Percentiles rank a stretch among this genome's conserved stretches.
Conservation (phyloP, 2,329 filamentous ascomycete genomes). For the Fusarium azukiicola region DNA sequence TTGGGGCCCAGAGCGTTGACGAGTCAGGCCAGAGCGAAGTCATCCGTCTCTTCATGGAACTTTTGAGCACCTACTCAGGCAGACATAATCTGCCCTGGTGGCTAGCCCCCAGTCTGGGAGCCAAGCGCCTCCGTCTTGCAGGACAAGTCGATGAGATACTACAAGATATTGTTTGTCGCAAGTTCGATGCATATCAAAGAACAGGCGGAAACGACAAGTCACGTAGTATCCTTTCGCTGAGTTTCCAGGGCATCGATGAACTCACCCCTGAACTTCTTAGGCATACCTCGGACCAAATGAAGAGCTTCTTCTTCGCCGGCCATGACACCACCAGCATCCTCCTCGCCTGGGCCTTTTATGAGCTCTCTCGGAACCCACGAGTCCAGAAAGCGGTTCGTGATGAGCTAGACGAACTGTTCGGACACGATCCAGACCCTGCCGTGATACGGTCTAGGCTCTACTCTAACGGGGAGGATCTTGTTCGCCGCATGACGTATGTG, state of each 20-base stretch:
- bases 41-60: neutral
- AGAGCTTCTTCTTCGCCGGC: conserved; percentile 65
- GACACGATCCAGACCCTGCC: neutral
- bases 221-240: conserved; percentile 58
- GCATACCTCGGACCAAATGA: conserved; percentile 61
- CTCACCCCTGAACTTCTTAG: conserved; percentile 55
- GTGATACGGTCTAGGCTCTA: neutral
- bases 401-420: conserved; percentile 58
- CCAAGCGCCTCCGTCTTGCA: neutral
- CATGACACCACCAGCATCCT: conserved; percentile 66
- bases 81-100: conserved; percentile 7
- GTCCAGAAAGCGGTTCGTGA: conserved; percentile 54
- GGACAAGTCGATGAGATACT: neutral
- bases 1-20: neutral
- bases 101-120: neutral
- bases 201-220: neutral
- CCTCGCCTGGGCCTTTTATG: conserved; percentile 62
- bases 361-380: conserved; percentile 58
- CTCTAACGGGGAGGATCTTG: conserved; percentile 37
- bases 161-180: neutral
- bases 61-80: neutral
- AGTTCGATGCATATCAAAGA: neutral
- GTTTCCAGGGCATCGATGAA: conserved; percentile 54
- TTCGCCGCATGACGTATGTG: conserved; percentile 60
- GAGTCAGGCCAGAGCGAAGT: neutral